Percentiles rank a stretch among this genome's conserved stretches.
Conservation (phyloP, 148 eudicot genomes). For the Silene conica region DNA sequence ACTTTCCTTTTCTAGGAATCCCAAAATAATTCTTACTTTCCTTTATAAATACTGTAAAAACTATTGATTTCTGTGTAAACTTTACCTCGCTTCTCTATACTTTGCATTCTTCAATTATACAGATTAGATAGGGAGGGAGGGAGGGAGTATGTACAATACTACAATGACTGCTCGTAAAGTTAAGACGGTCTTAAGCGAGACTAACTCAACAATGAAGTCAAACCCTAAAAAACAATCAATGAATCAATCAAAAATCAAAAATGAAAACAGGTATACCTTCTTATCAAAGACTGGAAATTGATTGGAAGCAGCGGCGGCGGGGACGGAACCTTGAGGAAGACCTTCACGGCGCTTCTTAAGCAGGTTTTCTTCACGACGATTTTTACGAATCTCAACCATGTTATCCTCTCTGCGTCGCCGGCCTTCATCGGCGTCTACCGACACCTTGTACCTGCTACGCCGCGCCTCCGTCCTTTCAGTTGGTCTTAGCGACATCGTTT, state of each 20-base stretch:
- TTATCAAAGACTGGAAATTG: conserved; percentile 38
- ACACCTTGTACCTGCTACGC: conserved; percentile 75
- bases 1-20: background rate
- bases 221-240: background rate
- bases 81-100: too few relatives aligned
- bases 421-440: conserved; percentile 80
- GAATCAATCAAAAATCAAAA: background rate
- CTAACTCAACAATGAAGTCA: background rate
- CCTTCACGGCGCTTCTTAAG: conserved; percentile 88
- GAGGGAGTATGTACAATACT: too few relatives aligned
- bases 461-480: conserved; percentile 63
- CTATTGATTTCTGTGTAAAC: too few relatives aligned
- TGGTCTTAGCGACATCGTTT: conserved; percentile 71
- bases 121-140: too few relatives aligned
- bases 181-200: too few relatives aligned
- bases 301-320: conserved; percentile 24
- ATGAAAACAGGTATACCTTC: conserved; percentile 32
- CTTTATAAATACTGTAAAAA: background rate
- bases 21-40: background rate
- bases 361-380: conserved; percentile 65
- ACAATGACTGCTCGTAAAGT: too few relatives aligned
- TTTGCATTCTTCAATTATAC: too few relatives aligned
- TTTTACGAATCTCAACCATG: conserved; percentile 81
- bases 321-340: conserved; percentile 21
- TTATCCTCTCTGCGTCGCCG: conserved; percentile 67